Conservation (phyloP, 2,329 filamentous ascomycete genomes). For the Exophiala xenobiotica region DNA sequence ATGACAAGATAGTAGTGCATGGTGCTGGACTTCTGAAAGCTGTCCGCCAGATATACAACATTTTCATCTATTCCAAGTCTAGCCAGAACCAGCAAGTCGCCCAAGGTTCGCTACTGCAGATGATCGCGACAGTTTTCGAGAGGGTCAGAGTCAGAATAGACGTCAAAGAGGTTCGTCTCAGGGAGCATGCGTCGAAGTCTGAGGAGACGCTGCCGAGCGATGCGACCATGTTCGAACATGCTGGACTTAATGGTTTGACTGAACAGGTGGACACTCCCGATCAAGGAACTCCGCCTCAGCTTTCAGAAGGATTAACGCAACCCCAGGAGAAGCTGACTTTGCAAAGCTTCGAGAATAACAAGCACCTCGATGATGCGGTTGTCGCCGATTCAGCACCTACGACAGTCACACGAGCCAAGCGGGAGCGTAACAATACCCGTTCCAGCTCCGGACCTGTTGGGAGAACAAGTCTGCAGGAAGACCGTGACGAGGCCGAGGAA, state of each 20-base stretch:
- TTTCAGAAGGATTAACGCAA: constrained; percentile 40
- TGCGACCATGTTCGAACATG: constrained; percentile 26
- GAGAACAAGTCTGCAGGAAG: constrained; percentile 36
- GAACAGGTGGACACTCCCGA: constrained; percentile 28
- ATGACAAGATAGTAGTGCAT: constrained; percentile 98
- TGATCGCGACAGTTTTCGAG: constrained; percentile 98
- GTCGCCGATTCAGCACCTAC: constrained; percentile 68
- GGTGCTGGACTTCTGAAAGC: constrained; percentile 94
- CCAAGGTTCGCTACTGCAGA: constrained; percentile 94
- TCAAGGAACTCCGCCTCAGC: constrained; percentile 48
- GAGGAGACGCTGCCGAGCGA: constrained; percentile 30
- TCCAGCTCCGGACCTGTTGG: constrained; percentile 45
- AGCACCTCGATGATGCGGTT: constrained; percentile 63
- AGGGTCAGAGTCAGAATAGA: constrained; percentile 82
- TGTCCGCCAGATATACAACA: constrained; percentile 97
- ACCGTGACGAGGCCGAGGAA: constrained; percentile 48
- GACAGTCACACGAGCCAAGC: constrained; percentile 61
- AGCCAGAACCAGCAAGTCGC: constrained; percentile 95
- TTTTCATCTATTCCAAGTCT: constrained; percentile 91
- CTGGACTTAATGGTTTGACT: constrained; percentile 35
- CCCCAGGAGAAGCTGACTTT: constrained; percentile 61
- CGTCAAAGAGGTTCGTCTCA: constrained; percentile 75
- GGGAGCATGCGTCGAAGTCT: constrained; percentile 37
- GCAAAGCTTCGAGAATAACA: constrained; percentile 67
- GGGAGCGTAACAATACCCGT: constrained; percentile 44